Conservation (phyloP, 2,329 filamentous ascomycete species). For the Aplosporella prunicola region DNA sequence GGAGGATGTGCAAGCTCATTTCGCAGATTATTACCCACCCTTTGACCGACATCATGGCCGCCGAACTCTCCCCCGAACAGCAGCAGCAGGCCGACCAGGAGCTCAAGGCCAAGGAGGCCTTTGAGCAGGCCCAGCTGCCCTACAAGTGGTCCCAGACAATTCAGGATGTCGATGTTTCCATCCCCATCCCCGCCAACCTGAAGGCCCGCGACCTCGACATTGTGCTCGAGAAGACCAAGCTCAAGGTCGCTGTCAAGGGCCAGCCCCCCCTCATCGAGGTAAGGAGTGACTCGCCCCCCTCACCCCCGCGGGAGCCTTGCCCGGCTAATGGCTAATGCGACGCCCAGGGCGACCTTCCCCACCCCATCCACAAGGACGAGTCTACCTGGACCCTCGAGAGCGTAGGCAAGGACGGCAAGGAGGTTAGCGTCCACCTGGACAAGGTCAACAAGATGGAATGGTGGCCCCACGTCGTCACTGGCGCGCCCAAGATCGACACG, state of each 20-base stretch:
- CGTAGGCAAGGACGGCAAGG: constrained; percentile 54
- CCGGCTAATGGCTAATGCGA: constrained; percentile 10
- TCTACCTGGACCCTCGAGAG: constrained; percentile 87
- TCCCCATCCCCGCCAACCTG: constrained; percentile 69
- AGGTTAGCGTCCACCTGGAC: constrained; percentile 82
- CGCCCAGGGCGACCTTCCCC: constrained; percentile 69
- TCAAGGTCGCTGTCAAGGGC: constrained; percentile 79
- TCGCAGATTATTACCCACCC: not conserved
- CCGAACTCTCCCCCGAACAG: constrained; percentile 33
- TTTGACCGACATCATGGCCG: not conserved
- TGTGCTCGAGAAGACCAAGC: constrained; percentile 66
- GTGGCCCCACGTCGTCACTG: constrained; percentile 88
- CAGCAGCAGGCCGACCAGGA: constrained; percentile 48
- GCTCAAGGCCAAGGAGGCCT: constrained; percentile 61
- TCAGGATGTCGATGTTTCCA: constrained; percentile 70
- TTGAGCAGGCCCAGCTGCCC: constrained; percentile 81
- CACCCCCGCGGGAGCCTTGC: not conserved
- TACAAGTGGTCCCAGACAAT: constrained; percentile 98
- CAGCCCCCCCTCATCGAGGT: constrained; percentile 78
- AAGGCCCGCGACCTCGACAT: constrained; percentile 79
- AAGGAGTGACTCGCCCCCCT: constrained; percentile 19
- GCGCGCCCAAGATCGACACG: constrained; percentile 85
- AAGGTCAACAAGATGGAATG: constrained; percentile 97
- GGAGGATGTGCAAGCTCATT: not conserved
- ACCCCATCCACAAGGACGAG: constrained; percentile 72